phyloP scores from a whole-genome alignment of 768 basidiomycete genomes.

The Tephrocybe sp. region DNA sequence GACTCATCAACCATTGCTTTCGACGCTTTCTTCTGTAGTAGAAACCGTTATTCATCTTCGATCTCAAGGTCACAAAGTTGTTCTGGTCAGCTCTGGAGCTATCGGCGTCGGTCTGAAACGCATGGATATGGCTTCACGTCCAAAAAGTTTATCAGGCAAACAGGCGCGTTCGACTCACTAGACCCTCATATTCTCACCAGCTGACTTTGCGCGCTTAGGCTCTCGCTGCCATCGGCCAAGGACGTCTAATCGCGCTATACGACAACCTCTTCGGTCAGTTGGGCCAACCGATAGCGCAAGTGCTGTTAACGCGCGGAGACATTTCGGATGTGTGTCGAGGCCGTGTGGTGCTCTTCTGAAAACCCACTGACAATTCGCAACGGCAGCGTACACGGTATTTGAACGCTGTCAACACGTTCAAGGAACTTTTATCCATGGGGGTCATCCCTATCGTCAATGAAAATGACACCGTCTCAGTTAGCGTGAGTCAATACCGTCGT shows the following conservation, averaged over 20 bases:
- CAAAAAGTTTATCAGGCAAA: constrained; percentile 86
- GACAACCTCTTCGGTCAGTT: constrained; percentile 94
- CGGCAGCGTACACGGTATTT: constrained; percentile 87
- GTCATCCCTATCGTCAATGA: constrained; percentile 99
- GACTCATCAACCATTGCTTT: constrained; percentile 88
- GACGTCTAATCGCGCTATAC: constrained; percentile 93
- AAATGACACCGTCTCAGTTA: constrained; percentile 97
- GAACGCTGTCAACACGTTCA: constrained; percentile 95
- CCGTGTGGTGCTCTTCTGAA: constrained; percentile 12
- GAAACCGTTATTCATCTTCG: constrained; percentile 84
- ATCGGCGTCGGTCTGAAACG: constrained; percentile 92
- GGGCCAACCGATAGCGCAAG: constrained; percentile 93
- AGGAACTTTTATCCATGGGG: constrained; percentile 88
- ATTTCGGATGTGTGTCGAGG: constrained; percentile 81
- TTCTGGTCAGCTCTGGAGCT: constrained; percentile 96
- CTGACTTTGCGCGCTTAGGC: constrained; percentile 50
- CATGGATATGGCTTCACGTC: constrained; percentile 78
- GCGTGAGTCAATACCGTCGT: constrained; percentile 59
- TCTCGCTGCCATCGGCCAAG: constrained; percentile 95
- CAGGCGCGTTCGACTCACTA: constrained; percentile 74
- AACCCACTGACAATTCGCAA: constrained; percentile 21
- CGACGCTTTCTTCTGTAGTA: constrained; percentile 87
- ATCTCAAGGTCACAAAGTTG: constrained; percentile 84
- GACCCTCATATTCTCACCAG: no score
- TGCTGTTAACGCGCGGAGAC: constrained; percentile 90